phyloP scores from a whole-genome alignment of 495 filamentous ascomycete species.

The Penicillium malachiteum region DNA sequence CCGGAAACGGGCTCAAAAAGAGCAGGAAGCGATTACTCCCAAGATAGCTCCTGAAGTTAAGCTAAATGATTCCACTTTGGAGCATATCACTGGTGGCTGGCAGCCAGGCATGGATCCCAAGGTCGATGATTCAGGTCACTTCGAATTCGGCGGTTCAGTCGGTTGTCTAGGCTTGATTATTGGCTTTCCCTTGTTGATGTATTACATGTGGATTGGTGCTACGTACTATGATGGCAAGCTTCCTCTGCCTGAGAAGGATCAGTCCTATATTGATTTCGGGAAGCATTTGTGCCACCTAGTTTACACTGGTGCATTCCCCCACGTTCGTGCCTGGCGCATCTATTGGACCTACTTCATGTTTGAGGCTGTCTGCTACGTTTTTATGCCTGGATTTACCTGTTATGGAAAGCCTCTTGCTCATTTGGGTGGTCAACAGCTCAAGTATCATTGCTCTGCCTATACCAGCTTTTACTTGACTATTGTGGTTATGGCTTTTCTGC shows the following conservation, averaged over 20 bases:
- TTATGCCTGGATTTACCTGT: conserved; percentile 73
- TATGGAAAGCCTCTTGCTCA: conserved; percentile 81
- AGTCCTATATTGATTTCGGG: conserved; percentile 64
- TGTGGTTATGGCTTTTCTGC: conserved; percentile 58
- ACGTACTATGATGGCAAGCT: conserved; percentile 82
- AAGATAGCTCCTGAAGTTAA: background rate
- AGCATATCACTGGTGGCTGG: conserved; percentile 23
- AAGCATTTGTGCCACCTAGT: conserved; percentile 62
- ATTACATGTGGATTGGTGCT: conserved; percentile 95
- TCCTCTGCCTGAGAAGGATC: conserved; percentile 58
- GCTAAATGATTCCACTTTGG: conserved; percentile 8
- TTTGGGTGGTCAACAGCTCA: conserved; percentile 70
- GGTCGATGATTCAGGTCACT: conserved; percentile 38
- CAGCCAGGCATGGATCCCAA: conserved; percentile 25
- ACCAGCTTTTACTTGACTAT: conserved; percentile 81
- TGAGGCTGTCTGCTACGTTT: conserved; percentile 71
- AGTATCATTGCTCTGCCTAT: conserved; percentile 86
- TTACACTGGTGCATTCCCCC: conserved; percentile 76
- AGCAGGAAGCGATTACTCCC: background rate
- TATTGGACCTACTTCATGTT: conserved; percentile 85
- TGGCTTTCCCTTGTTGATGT: conserved; percentile 88
- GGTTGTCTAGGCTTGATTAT: conserved; percentile 78
- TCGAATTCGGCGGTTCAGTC: conserved; percentile 82
- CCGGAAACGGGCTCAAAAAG: conserved; percentile 4
- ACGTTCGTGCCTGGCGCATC: conserved; percentile 70